phyloP scores from a whole-genome alignment of 495 filamentous ascomycete species.

The Talaromyces proteolyticus region DNA sequence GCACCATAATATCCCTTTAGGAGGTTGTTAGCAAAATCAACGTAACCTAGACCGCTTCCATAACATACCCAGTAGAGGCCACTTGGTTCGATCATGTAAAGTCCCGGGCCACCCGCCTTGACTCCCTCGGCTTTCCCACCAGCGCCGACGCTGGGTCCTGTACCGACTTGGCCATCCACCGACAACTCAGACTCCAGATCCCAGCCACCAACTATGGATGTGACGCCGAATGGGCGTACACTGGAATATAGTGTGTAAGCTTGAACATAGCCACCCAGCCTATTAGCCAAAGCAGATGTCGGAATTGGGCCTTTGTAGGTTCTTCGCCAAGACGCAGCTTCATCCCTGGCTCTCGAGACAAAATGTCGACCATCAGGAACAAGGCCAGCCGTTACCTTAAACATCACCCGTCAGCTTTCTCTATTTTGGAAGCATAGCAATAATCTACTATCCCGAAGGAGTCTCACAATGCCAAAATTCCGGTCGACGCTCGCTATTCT shows the following conservation, averaged over 20 bases:
- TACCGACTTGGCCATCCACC: conserved; percentile 85
- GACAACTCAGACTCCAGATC: conserved; percentile 73
- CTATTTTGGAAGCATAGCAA: neutral
- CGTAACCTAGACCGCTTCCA: too few relatives aligned
- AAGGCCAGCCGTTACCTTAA: conserved; percentile 84
- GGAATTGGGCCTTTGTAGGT: conserved; percentile 90
- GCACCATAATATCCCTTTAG: conserved; percentile 89
- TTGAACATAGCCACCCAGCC: conserved; percentile 93
- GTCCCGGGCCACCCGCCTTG: conserved; percentile 78
- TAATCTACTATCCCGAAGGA: neutral
- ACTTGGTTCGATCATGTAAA: conserved; percentile 99
- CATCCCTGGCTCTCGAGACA: conserved; percentile 86
- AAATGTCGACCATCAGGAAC: conserved; percentile 94
- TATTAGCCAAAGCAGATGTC: conserved; percentile 74
- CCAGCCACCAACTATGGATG: conserved; percentile 89
- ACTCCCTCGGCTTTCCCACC: conserved; percentile 72
- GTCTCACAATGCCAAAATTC: conserved; percentile 84
- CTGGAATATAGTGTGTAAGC: conserved; percentile 95
- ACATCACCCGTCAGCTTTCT: conserved; percentile 1
- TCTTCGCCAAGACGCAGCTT: conserved; percentile 82
- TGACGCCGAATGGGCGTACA: conserved; percentile 93
- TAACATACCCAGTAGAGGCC: conserved; percentile 83
- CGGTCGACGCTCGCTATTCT: conserved; percentile 91
- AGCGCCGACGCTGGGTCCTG: conserved; percentile 66
- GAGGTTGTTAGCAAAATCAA: too few relatives aligned